Conservation (phyloP, 805 yeast species). For the Maudiozyma turicensis region DNA sequence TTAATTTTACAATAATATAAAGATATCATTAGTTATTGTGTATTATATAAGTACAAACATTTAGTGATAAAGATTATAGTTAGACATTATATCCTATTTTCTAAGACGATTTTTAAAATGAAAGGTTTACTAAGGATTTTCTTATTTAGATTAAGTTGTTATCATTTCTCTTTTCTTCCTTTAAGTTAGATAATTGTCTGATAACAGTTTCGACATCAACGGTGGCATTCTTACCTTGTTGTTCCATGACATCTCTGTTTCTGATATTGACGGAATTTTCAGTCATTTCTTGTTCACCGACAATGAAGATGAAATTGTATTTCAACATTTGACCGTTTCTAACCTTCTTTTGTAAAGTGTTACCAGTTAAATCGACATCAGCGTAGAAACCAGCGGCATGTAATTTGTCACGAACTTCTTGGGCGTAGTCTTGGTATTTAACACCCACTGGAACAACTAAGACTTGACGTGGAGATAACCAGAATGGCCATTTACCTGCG, state of each 20-base stretch:
- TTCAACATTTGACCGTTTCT: slow-evolving; percentile 92
- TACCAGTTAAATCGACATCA: slow-evolving; percentile 88
- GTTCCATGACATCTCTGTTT: slow-evolving; percentile 88
- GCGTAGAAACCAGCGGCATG: slow-evolving; percentile 76
- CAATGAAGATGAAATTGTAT: slow-evolving; percentile 92
- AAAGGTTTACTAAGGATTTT: background rate
- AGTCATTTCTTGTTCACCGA: slow-evolving; percentile 88
- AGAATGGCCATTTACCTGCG: slow-evolving; percentile 99
- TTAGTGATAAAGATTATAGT: background rate
- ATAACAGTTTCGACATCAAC: slow-evolving; percentile 65
- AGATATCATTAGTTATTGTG: background rate
- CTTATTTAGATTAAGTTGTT: slow-evolving; percentile 35
- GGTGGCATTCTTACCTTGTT: slow-evolving; percentile 88
- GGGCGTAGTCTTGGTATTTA: slow-evolving; percentile 84
- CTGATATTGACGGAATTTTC: slow-evolving; percentile 83
- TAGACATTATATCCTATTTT: too few relatives aligned
- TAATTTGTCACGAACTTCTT: slow-evolving; percentile 58
- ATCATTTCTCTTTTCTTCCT: slow-evolving; percentile 65
- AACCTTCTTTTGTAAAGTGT: slow-evolving; percentile 96
- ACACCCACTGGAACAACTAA: slow-evolving; percentile 96
- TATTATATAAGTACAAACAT: background rate
- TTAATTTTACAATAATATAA: background rate
- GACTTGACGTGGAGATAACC: slow-evolving; percentile 99
- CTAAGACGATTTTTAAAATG: too few relatives aligned
- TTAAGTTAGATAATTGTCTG: slow-evolving; percentile 55